phyloP scores from a whole-genome alignment of 2,329 filamentous ascomycete species.

The Ascochyta viciae-villosae region DNA sequence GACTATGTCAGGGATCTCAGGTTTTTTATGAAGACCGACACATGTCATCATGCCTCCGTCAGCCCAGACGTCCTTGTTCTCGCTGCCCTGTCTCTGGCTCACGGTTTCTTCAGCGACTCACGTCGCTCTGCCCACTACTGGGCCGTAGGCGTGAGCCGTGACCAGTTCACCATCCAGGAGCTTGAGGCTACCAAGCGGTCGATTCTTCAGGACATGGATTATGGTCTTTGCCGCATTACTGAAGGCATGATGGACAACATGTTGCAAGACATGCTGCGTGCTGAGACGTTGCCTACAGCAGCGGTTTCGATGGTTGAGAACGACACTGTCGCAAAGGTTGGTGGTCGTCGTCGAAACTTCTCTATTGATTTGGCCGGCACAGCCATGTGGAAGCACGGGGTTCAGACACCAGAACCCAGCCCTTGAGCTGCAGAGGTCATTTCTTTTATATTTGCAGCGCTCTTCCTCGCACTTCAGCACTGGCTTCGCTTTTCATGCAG shows the following conservation, averaged over 20 bases:
- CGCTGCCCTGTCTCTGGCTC: conserved; percentile 44
- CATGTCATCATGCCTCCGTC: conserved; percentile 22
- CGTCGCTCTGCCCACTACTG: conserved; percentile 42
- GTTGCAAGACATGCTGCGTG: conserved; percentile 41
- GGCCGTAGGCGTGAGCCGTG: conserved; percentile 36
- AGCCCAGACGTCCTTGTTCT: conserved; percentile 47
- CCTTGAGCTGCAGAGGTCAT: conserved; percentile 29
- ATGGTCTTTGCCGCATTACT: conserved; percentile 45
- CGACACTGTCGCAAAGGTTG: conserved; percentile 15
- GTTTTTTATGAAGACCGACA: conserved; percentile 25
- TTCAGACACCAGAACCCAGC: conserved; percentile 50
- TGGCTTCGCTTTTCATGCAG: conserved; percentile 12
- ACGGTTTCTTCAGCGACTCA: conserved; percentile 44
- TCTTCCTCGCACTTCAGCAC: conserved; percentile 1
- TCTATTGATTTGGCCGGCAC: conserved; percentile 37
- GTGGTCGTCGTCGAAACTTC: conserved; percentile 32
- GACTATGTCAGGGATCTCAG: conserved; percentile 22
- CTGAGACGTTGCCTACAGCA: conserved; percentile 2
- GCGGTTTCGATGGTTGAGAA: conserved; percentile 1
- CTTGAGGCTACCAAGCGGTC: conserved; percentile 43
- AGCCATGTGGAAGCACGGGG: conserved; percentile 42
- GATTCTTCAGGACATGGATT: conserved; percentile 48
- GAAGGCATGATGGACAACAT: conserved; percentile 41
- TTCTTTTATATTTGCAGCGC: conserved; percentile 1
- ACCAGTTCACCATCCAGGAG: conserved; percentile 36